Base-by-base conservation (phyloP, 2,329 filamentous ascomycete species). In the Fusarium transvaalense region DNA sequence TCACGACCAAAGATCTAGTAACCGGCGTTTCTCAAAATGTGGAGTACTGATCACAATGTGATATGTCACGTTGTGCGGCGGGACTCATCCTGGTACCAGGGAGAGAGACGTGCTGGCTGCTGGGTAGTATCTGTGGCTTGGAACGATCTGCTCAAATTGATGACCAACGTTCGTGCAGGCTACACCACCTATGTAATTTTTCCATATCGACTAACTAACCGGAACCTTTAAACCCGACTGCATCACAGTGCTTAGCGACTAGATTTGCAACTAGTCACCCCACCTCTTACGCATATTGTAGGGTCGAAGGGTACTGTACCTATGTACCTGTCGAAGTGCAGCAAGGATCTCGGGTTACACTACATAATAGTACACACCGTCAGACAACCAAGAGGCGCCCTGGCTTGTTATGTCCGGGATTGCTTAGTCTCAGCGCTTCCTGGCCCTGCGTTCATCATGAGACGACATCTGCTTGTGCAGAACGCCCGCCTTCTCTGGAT, bases 41-140 rank as follows among this genome's bases (percentile, higher is more conserved):
- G 60, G 70, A 64, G 63, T 46, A 58, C 43, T 73, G 61, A 71
- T 73, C 66, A 63, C 39, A 70, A 73, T 65, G 39, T 74, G 73
- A 75, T 68, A 43, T 58, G 65, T 74, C 73, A 75, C 19, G 42
- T 62, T 62, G 61, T 57, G 61, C 61, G 53, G 57, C 67, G 55
- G 58, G 56, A 74, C 71, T 29, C 60, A 62, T 62, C 59, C 56
- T 56, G 56, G 68, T 59, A 55, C 64, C 34, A 62, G 32, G 53
- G 54, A 54, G 50, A 63, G 56, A 61, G 47, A 65, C 68, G 59
- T 54, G 54, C 54, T 56, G 45, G 61, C 29, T 34, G 46, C 39
- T 63, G 38, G 38, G 23, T 34, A 56, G 38, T 54, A 23, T 23
- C 27, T 37, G 57, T 70, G 65, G 59, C 61, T 71, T 71, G 59